Evolutionary conservation across 2,329 filamentous ascomycete genomes (phyloP).

Genomic region (Talaromyces sp.): DNA sequence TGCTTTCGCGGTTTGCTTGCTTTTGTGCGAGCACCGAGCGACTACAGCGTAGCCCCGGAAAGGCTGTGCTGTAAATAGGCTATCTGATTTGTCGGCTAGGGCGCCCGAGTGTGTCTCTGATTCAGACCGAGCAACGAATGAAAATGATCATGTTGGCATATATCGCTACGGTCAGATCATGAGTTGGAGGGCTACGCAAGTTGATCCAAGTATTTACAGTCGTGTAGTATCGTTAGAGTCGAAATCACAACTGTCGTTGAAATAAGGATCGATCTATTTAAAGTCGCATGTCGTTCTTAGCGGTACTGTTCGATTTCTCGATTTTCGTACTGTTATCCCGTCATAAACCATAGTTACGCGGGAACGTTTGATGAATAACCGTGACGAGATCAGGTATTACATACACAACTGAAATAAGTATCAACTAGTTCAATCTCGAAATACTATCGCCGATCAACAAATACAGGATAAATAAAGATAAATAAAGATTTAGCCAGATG

Average conservation of each 20-base stretch:
- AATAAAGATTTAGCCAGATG: neutral
- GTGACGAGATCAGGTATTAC: slow-evolving; percentile 17
- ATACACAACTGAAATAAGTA: slow-evolving; percentile 12
- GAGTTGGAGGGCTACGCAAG: neutral
- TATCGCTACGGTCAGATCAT: neutral
- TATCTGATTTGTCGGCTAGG: slow-evolving; percentile 12
- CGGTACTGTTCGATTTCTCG: slow-evolving; percentile 10
- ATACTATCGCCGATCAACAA: slow-evolving; percentile 15
- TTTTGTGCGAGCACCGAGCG: neutral
- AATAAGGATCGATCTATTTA: slow-evolving; percentile 5
- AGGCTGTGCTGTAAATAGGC: slow-evolving; percentile 2
- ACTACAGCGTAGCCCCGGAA: neutral
- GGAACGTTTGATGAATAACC: slow-evolving; percentile 13
- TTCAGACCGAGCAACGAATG: neutral
- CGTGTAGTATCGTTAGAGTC: neutral
- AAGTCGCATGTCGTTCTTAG: slow-evolving; percentile 9
- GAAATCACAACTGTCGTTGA: neutral
- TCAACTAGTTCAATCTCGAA: slow-evolving; percentile 17
- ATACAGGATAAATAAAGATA: slow-evolving; percentile 15
- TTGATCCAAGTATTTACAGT: neutral
- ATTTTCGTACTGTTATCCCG: neutral
- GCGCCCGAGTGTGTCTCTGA: slow-evolving; percentile 6
- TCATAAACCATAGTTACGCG: neutral
- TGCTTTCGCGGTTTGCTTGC: neutral
- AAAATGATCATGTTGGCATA: neutral